Evolutionary conservation across 176 grass and related monocot species (phyloP).

Genomic region (Oryza coarctata): DNA sequence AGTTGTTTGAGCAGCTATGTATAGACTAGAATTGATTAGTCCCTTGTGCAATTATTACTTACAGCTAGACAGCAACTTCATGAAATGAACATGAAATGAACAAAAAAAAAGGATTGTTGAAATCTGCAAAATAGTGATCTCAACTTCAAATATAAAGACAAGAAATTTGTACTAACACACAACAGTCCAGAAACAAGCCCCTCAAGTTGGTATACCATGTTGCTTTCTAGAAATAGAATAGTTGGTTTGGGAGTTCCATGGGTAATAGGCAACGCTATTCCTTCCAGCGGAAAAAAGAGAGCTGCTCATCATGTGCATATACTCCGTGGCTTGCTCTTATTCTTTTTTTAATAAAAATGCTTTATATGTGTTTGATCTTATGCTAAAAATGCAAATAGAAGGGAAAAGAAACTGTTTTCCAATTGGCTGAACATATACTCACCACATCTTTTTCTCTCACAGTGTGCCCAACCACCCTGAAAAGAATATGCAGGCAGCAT

Average conservation of each 20-base stretch:
- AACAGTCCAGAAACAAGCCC: background rate
- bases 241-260: background rate
- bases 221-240: conserved; percentile 33
- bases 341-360: conserved; percentile 13
- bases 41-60: no score
- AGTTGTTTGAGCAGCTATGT: no score
- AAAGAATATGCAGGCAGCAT: conserved; percentile 98
- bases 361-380: conserved; percentile 12
- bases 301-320: conserved; percentile 13
- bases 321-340: background rate
- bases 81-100: conserved; percentile 20
- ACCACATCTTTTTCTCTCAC: conserved; percentile 26
- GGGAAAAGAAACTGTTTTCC: background rate
- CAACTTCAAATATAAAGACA: conserved; percentile 26
- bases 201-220: conserved; percentile 15
- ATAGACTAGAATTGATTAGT: no score
- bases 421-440: conserved; percentile 21
- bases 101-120: background rate
- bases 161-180: conserved; percentile 8
- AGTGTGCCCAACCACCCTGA: conserved; percentile 97
- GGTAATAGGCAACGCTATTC: conserved; percentile 16
- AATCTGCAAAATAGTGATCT: no score
- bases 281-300: conserved; percentile 3
- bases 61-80: no score
- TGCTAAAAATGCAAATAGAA: background rate